phyloP scores from a whole-genome alignment of 257 asterid genomes.

The Nicotiana knightiana region DNA sequence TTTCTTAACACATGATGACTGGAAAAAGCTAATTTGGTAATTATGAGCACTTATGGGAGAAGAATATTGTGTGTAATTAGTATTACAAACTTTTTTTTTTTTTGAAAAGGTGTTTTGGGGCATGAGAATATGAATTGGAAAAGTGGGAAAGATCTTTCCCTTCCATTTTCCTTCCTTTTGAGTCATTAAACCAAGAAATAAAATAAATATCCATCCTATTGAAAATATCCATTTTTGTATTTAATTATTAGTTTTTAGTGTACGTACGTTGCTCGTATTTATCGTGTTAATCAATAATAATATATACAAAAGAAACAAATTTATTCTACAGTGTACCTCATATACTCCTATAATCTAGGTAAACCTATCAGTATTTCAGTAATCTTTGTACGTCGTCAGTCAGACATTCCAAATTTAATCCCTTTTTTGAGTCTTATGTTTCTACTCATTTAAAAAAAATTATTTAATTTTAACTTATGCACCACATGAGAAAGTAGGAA shows the following conservation, averaged over 20 bases:
- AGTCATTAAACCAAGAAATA: not conserved
- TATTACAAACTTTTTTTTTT: not conserved
- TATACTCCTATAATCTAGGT: too few relatives aligned
- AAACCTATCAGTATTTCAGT: too few relatives aligned
- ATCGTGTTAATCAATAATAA: too few relatives aligned
- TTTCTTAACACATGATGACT: not conserved
- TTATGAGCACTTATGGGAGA: not conserved
- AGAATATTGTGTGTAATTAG: not conserved
- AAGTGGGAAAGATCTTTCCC: not conserved
- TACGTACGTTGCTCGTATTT: too few relatives aligned
- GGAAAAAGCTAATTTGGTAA: conserved; percentile 6
- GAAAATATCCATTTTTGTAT: not conserved
- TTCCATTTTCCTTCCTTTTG: not conserved
- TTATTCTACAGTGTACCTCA: too few relatives aligned
- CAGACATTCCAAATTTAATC: too few relatives aligned
- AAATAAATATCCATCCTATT: not conserved
- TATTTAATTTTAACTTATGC: too few relatives aligned
- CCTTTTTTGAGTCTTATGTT: too few relatives aligned
- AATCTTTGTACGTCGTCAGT: too few relatives aligned
- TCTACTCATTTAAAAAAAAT: too few relatives aligned
- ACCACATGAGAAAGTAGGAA: too few relatives aligned
- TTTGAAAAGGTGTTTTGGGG: not conserved
- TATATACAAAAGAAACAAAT: too few relatives aligned
- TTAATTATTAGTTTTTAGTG: not conserved
- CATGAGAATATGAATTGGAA: not conserved